phyloP scores from a whole-genome alignment of 192 early-diverging fungal genomes.

The Entrophospora sp. region DNA sequence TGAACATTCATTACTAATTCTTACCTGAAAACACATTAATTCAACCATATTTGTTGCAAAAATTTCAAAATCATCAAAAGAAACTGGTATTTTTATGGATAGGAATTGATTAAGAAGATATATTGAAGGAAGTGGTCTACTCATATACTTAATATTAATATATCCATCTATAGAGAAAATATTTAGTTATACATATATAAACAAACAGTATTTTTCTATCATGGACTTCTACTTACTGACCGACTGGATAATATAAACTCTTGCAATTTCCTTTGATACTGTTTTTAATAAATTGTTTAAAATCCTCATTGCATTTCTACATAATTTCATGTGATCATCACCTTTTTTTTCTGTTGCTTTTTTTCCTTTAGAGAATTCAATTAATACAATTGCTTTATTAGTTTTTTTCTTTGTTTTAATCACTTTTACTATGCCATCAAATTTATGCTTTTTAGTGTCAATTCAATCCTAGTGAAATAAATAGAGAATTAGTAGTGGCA shows the following conservation, averaged over 20 bases:
- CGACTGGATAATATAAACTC: not conserved
- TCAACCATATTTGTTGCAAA: not conserved
- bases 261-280: not conserved
- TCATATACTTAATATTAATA: not conserved
- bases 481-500: too few species aligned
- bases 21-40: constrained; percentile 1
- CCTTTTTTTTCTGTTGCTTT: not conserved
- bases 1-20: not conserved
- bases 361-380: constrained; percentile 3
- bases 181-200: not conserved
- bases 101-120: too few species aligned
- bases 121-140: not conserved
- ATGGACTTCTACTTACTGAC: not conserved
- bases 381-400: not conserved
- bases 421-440: constrained; percentile 11
- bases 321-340: not conserved
- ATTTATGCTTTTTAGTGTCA: not conserved
- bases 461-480: not conserved
- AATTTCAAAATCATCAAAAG: not conserved
- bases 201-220: not conserved
- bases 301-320: constrained; percentile 7
- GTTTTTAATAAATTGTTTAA: not conserved
- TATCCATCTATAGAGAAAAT: not conserved
- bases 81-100: not conserved
- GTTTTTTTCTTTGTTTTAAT: not conserved